A percentile compares a stretch with the other conserved stretches of the same genome.
phyloP scores from a whole-genome alignment of 2,329 filamentous ascomycete species.

The Fusarium continuum region DNA sequence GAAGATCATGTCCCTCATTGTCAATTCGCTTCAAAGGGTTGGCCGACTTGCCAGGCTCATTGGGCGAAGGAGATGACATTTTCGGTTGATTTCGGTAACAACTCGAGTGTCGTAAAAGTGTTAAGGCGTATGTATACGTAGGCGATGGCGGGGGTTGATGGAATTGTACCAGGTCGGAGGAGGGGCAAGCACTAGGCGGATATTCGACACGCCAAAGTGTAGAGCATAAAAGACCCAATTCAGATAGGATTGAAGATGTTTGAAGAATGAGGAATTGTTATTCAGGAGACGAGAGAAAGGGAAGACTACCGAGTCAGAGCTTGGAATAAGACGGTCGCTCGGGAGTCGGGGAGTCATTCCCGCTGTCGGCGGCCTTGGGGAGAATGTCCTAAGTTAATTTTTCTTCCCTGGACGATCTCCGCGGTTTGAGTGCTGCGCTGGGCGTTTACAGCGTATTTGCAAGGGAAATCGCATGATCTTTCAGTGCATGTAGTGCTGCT shows the following conservation, averaged over 20 bases:
- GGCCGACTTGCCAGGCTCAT: conserved; percentile 46
- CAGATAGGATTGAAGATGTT: conserved; percentile 4
- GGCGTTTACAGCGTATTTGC: conserved; percentile 4
- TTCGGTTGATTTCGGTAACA: background rate
- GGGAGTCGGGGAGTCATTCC: conserved; percentile 44
- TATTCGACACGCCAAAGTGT: background rate
- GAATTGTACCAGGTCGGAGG: background rate
- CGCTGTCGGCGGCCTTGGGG: conserved; percentile 42
- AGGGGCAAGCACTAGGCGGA: background rate
- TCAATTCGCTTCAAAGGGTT: conserved; percentile 70
- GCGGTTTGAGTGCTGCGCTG: conserved; percentile 21
- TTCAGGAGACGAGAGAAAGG: conserved; percentile 7
- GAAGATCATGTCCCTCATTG: conserved; percentile 83
- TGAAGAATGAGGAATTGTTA: conserved; percentile 13
- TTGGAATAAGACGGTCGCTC: conserved; percentile 23
- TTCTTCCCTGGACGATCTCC: conserved; percentile 13
- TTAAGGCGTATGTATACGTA: background rate
- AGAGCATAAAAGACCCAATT: background rate
- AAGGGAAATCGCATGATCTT: background rate
- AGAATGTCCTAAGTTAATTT: conserved; percentile 16
- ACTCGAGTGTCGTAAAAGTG: background rate
- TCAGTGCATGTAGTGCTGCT: conserved; percentile 14
- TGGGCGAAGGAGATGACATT: conserved; percentile 40
- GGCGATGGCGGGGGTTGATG: conserved; percentile 6
- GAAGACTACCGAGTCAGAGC: conserved; percentile 22